A percentile compares a stretch with the other conserved stretches of the same genome.
phyloP scores from a whole-genome alignment of 192 early-diverging fungal genomes.

The Entrophospora sp. region DNA sequence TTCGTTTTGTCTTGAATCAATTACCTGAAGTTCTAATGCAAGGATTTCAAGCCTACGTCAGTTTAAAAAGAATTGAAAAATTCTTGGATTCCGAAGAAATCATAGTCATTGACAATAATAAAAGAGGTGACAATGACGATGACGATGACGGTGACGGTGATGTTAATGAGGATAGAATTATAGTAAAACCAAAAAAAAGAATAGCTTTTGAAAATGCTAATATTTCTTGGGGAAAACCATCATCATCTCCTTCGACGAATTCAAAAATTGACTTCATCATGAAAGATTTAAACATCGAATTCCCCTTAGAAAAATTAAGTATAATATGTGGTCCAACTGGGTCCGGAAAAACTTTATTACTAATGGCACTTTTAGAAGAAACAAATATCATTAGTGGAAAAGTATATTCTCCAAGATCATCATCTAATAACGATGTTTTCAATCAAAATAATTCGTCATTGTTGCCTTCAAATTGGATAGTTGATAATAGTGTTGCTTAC shows the following conservation, averaged over 20 bases:
- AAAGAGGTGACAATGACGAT: background rate
- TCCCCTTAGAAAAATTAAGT: slow-evolving; percentile 62
- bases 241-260: no score
- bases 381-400: slow-evolving; percentile 40
- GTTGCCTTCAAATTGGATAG: slow-evolving; percentile 33
- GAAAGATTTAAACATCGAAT: slow-evolving; percentile 50
- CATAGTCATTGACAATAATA: slow-evolving; percentile 12
- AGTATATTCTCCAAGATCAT: slow-evolving; percentile 34
- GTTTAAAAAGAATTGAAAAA: slow-evolving; percentile 56
- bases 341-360: slow-evolving; percentile 73
- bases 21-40: slow-evolving; percentile 49
- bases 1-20: slow-evolving; percentile 53
- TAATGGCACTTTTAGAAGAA: slow-evolving; percentile 76
- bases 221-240: slow-evolving; percentile 49
- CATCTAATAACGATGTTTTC: slow-evolving; percentile 5
- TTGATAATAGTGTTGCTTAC: slow-evolving; percentile 61
- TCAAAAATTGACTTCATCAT: slow-evolving; percentile 41
- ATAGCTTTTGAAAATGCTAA: slow-evolving; percentile 41
- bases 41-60: slow-evolving; percentile 50
- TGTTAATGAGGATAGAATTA: no score
- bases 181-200: no score
- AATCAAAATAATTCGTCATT: slow-evolving; percentile 27
- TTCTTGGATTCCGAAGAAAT: slow-evolving; percentile 70
- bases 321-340: slow-evolving; percentile 84
- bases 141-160: no score